phyloP scores from a whole-genome alignment of 352 stramenopile genomes.

The Sclerospora graminicola region DNA sequence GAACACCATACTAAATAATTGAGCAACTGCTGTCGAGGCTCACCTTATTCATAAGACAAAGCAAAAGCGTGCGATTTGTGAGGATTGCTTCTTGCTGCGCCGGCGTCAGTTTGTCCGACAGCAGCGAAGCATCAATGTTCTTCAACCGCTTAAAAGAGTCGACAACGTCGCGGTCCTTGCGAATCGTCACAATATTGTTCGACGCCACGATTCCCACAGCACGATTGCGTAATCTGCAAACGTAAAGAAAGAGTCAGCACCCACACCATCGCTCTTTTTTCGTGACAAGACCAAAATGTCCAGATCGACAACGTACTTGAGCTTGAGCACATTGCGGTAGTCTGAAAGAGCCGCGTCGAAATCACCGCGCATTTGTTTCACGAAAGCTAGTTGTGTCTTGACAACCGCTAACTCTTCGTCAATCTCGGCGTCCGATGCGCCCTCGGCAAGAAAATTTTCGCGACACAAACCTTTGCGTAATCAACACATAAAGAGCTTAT shows the following conservation, averaged over 20 bases:
- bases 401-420: conserved; percentile 68
- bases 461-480: conserved; percentile 50
- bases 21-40: neutral
- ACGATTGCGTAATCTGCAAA: conserved; percentile 46
- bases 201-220: conserved; percentile 48
- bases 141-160: conserved; percentile 81
- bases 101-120: conserved; percentile 49
- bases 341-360: conserved; percentile 54
- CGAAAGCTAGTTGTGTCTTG: conserved; percentile 60
- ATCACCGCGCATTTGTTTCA: conserved; percentile 71
- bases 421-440: conserved; percentile 40
- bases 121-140: conserved; percentile 36
- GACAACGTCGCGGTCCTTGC: conserved; percentile 65
- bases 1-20: too few relatives aligned
- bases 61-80: conserved; percentile 55
- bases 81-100: conserved; percentile 66
- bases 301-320: conserved; percentile 37
- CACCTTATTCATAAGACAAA: conserved; percentile 73
- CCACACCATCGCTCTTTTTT: neutral
- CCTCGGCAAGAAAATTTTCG: conserved; percentile 44
- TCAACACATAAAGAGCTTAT: neutral
- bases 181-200: conserved; percentile 81
- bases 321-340: conserved; percentile 72
- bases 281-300: neutral
- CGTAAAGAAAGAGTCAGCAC: conserved; percentile 4